Conservation (phyloP, 192 early-diverging fungal genomes). For the Podila verticillata region DNA sequence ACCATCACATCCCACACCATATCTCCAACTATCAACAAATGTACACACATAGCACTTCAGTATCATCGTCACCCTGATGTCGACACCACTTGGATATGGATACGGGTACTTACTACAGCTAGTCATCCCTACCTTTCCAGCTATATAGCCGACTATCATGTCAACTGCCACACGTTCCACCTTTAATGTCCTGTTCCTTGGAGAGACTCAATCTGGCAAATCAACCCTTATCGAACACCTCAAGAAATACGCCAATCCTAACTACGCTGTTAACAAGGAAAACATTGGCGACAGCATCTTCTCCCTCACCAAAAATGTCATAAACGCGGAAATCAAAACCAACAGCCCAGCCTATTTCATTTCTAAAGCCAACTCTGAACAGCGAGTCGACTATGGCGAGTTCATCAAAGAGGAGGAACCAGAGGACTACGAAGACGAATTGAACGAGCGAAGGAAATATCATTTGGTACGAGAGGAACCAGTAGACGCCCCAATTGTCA, state of each 20-base stretch:
- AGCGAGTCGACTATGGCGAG: neutral
- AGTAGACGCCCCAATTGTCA: neutral
- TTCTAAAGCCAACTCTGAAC: too few species aligned
- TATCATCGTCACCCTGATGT: too few species aligned
- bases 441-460: neutral
- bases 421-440: neutral
- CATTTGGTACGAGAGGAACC: neutral
- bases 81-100: too few species aligned
- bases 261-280: neutral
- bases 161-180: neutral
- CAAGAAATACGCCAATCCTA: neutral
- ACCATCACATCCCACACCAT: too few species aligned
- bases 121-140: too few species aligned
- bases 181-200: neutral
- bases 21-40: too few species aligned
- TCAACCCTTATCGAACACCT: neutral
- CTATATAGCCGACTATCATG: too few species aligned
- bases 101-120: too few species aligned
- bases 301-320: neutral
- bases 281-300: neutral
- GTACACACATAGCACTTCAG: too few species aligned
- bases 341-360: neutral
- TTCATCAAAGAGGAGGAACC: neutral
- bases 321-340: neutral
- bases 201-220: slow-evolving; percentile 2